Percentiles rank a stretch among this genome's conserved stretches.
phyloP scores from a whole-genome alignment of 1,284 basidiomycete species.

The Ganoderma multipileum region DNA sequence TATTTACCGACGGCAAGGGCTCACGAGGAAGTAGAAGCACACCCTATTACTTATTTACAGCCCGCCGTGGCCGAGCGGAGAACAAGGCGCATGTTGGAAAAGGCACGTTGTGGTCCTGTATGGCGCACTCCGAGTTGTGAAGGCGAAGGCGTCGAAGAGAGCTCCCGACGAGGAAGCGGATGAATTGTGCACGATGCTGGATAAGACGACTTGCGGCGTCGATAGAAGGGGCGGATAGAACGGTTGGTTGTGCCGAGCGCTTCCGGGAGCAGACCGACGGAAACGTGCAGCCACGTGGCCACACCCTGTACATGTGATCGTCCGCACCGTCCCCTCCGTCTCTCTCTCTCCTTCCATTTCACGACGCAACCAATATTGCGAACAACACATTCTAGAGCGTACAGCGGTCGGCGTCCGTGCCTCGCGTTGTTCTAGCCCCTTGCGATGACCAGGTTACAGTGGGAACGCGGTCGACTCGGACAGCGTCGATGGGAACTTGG shows the following conservation, averaged over 20 bases:
- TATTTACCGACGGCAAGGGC: constrained; percentile 10
- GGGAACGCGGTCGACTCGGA: neutral
- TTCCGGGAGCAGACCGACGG: constrained; percentile 11
- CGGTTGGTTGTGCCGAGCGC: constrained; percentile 23
- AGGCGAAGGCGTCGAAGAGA: neutral
- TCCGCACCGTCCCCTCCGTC: neutral
- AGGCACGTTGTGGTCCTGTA: neutral
- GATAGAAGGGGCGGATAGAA: constrained; percentile 29
- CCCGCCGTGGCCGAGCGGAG: neutral
- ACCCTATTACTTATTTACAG: neutral
- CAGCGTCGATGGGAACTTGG: constrained; percentile 32
- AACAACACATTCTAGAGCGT: neutral
- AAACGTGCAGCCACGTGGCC: constrained; percentile 21
- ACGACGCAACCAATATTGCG: neutral
- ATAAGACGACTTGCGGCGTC: constrained; percentile 19
- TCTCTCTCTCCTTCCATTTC: neutral
- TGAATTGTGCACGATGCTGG: constrained; percentile 12
- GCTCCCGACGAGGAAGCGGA: neutral
- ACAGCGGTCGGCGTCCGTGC: neutral
- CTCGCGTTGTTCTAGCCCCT: neutral
- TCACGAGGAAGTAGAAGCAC: neutral
- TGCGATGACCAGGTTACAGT: neutral
- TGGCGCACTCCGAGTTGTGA: neutral
- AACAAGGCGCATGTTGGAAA: constrained; percentile 6
- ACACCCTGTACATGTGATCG: constrained; percentile 22